Conservation (phyloP, 257 asterid genomes). For the Oldenlandia corymbosa region DNA sequence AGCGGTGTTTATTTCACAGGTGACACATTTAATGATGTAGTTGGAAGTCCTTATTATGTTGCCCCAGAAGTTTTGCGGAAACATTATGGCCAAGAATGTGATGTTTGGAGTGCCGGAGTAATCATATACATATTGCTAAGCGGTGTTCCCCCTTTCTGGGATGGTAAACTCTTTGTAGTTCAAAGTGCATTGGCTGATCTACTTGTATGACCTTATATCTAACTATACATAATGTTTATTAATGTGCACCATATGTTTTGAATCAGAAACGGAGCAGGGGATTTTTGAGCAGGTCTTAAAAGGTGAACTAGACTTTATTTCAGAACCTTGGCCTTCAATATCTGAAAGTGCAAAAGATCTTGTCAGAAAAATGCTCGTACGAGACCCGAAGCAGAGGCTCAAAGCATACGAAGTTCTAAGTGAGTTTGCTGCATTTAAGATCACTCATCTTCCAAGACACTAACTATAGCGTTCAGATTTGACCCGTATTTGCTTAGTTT, state of each 20-base stretch:
- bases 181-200: neutral
- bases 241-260: slow-evolving; percentile 13
- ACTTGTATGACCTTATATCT: neutral
- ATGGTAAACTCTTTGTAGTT: slow-evolving; percentile 29
- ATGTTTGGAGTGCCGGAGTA: slow-evolving; percentile 74
- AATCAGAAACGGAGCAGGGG: slow-evolving; percentile 61
- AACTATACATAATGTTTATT: neutral
- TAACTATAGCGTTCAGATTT: neutral
- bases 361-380: slow-evolving; percentile 51
- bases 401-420: slow-evolving; percentile 68
- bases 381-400: slow-evolving; percentile 55
- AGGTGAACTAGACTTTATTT: slow-evolving; percentile 61
- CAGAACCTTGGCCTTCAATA: slow-evolving; percentile 71
- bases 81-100: slow-evolving; percentile 56
- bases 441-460: slow-evolving; percentile 5
- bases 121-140: slow-evolving; percentile 54
- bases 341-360: slow-evolving; percentile 67
- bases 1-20: slow-evolving; percentile 28
- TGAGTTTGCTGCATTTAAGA: slow-evolving; percentile 27
- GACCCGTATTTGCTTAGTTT: too few relatives aligned
- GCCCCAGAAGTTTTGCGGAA: slow-evolving; percentile 60
- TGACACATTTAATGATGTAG: slow-evolving; percentile 48
- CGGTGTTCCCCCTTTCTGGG: slow-evolving; percentile 75
- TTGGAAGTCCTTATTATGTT: slow-evolving; percentile 70
- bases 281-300: slow-evolving; percentile 65